Conservation (phyloP, 768 basidiomycete genomes). For the Leccinellum rugosiceps region DNA sequence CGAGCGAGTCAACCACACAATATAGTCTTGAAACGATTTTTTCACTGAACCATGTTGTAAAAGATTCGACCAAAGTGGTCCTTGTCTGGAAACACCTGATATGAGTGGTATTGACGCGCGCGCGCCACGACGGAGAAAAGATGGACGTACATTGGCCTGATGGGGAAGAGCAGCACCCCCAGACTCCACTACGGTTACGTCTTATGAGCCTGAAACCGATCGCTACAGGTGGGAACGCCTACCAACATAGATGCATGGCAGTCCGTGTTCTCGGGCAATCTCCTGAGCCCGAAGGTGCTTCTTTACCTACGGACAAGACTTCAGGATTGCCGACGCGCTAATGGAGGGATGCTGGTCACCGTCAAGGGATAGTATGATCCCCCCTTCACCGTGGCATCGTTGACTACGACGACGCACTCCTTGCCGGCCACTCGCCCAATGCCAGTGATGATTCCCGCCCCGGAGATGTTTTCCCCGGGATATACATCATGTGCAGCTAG, state of each 20-base stretch:
- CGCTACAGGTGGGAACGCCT: conserved; percentile 22
- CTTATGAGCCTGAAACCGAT: conserved; percentile 3
- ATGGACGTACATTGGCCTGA: conserved; percentile 66
- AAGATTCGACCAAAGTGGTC: conserved; percentile 96
- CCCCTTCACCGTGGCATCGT: conserved; percentile 92
- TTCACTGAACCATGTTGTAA: conserved; percentile 79
- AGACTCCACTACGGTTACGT: conserved; percentile 68
- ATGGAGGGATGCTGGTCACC: conserved; percentile 34
- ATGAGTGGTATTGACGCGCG: background rate
- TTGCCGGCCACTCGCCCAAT: conserved; percentile 73
- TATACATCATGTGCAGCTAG: conserved; percentile 90
- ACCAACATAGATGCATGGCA: conserved; percentile 94
- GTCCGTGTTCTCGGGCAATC: conserved; percentile 83
- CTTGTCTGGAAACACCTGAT: conserved; percentile 84
- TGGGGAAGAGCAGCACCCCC: conserved; percentile 91
- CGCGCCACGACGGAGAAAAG: background rate
- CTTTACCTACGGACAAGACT: conserved; percentile 59
- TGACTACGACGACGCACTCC: conserved; percentile 89
- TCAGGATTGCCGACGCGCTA: background rate
- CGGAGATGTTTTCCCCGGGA: conserved; percentile 68
- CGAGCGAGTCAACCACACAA: conserved; percentile 9
- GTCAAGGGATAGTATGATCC: conserved; percentile 91
- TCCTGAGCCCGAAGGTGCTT: conserved; percentile 95
- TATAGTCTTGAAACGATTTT: background rate
- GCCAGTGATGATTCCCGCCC: conserved; percentile 89